Conservation (phyloP, 257 asterid genomes). For the Datura wrightii region DNA sequence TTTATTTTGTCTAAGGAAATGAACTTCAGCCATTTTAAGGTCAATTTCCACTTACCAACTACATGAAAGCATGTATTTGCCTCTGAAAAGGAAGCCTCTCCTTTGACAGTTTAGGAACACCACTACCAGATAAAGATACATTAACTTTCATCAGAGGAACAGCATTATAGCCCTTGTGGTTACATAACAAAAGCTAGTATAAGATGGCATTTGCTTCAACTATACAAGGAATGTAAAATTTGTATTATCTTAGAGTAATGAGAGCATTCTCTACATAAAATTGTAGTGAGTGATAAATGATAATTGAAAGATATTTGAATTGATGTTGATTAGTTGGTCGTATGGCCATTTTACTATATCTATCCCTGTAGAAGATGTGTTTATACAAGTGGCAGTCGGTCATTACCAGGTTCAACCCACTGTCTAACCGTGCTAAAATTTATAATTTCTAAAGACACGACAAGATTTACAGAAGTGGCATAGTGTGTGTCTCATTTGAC, state of each 20-base stretch:
- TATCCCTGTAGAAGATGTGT: not conserved
- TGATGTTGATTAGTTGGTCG: not conserved
- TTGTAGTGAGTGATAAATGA: not conserved
- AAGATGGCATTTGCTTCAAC: not conserved
- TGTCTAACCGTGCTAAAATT: not conserved
- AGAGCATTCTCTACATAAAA: not conserved
- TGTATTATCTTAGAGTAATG: not conserved
- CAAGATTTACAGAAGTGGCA: not conserved
- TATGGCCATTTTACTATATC: not conserved
- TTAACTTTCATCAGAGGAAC: not conserved
- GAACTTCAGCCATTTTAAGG: not conserved
- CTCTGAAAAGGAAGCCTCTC: not conserved
- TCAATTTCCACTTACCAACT: not conserved
- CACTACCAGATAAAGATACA: not conserved
- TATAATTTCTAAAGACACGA: not conserved
- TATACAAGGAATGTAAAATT: not conserved
- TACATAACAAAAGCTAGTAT: not conserved
- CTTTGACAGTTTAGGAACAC: not conserved
- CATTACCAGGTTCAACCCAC: not conserved
- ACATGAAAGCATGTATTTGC: not conserved
- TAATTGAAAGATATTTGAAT: not conserved
- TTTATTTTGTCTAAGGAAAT: constrained; percentile 16
- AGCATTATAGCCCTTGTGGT: not conserved
- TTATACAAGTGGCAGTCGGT: not conserved
- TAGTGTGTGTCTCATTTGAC: not conserved